Evolutionary conservation across 2,329 filamentous ascomycete genomes (phyloP).

Genomic region (Colletotrichum cordylinicola): DNA sequence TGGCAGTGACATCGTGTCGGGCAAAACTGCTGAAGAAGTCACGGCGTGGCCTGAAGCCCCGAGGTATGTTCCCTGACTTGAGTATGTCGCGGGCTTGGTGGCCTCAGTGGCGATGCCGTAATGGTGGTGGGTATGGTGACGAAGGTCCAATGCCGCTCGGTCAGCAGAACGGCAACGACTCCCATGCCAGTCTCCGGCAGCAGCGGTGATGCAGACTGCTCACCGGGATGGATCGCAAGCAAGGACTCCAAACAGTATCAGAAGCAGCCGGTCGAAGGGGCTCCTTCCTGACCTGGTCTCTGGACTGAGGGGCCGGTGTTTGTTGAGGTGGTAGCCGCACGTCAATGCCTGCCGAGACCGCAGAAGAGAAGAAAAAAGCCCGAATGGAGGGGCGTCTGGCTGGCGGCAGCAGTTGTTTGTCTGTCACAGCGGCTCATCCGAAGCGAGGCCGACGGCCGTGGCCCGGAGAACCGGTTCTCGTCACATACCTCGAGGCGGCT

Average conservation of each 20-base stretch:
- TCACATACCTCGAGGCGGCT: background rate
- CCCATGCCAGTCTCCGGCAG: background rate
- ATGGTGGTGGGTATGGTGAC: background rate
- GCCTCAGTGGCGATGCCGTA: background rate
- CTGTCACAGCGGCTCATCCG: background rate
- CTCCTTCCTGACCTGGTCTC: background rate
- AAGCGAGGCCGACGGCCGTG: background rate
- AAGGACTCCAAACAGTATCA: background rate
- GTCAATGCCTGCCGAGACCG: background rate
- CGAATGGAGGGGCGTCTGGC: background rate
- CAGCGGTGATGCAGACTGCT: background rate
- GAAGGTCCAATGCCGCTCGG: background rate
- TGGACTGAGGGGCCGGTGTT: background rate
- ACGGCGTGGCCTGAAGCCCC: background rate
- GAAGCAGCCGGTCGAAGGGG: background rate
- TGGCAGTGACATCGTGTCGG: background rate
- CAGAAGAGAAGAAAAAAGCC: background rate
- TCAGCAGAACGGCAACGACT: background rate
- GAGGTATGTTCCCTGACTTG: background rate
- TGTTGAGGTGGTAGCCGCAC: background rate
- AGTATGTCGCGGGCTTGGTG: background rate
- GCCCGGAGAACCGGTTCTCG: constrained; percentile 7
- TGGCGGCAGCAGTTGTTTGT: background rate
- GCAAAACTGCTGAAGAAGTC: background rate
- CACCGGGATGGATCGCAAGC: background rate